Evolutionary conservation across 192 early-diverging fungal genomes (phyloP).

Genomic region (Pilobolus umbonatus): DNA sequence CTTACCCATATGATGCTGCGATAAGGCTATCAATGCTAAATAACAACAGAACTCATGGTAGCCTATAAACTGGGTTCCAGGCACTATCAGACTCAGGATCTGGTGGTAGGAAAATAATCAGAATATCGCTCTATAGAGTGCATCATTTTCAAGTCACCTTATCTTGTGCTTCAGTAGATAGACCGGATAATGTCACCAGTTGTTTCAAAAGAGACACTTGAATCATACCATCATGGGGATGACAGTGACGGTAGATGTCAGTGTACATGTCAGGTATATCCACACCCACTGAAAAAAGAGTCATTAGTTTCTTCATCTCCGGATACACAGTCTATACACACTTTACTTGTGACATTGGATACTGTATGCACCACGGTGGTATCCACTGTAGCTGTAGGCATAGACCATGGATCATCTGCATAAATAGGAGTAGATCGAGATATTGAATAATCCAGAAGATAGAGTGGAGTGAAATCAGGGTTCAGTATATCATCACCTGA

Average conservation of each 20-base stretch:
- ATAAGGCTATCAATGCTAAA: slow-evolving; percentile 63
- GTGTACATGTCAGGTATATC: slow-evolving; percentile 43
- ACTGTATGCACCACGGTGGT: not conserved
- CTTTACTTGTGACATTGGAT: not conserved
- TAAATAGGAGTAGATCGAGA: not conserved
- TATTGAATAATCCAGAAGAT: not conserved
- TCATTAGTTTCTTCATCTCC: not conserved
- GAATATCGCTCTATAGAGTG: not conserved
- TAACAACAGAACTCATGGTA: slow-evolving; percentile 69
- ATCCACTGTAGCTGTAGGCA: not conserved
- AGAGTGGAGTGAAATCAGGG: slow-evolving; percentile 3
- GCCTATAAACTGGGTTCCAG: slow-evolving; percentile 42
- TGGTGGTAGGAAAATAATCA: slow-evolving; percentile 10
- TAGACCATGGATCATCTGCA: slow-evolving; percentile 13
- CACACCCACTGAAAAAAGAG: slow-evolving; percentile 33
- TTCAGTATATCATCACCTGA: slow-evolving; percentile 4
- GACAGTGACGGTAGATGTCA: slow-evolving; percentile 41
- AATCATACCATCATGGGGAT: slow-evolving; percentile 39
- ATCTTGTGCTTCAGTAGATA: slow-evolving; percentile 34
- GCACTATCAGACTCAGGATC: slow-evolving; percentile 44
- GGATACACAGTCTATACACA: not conserved
- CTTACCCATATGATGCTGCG: slow-evolving; percentile 75
- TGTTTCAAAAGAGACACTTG: slow-evolving; percentile 40
- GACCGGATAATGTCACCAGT: slow-evolving; percentile 24
- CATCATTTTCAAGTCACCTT: slow-evolving; percentile 27